phyloP scores from a whole-genome alignment of 352 stramenopile genomes.

The Nothophytophthora sp. region DNA sequence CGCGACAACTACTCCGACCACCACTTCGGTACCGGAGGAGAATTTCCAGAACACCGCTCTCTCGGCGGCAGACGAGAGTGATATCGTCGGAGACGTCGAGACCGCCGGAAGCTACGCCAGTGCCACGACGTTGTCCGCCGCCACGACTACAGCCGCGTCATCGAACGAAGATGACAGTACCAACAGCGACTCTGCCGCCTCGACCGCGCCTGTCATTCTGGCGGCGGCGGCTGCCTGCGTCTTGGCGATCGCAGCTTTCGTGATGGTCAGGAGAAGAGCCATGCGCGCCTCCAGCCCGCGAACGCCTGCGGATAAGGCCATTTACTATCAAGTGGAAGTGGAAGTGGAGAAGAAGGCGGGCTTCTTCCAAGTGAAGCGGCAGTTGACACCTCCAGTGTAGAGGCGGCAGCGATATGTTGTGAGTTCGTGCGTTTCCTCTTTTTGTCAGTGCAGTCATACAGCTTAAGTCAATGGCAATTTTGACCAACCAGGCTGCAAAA shows the following conservation, averaged over 20 bases:
- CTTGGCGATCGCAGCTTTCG: constrained; percentile 10
- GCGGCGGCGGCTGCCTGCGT: constrained; percentile 14
- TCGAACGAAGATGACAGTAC: constrained; percentile 7
- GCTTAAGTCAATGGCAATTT: too few species aligned
- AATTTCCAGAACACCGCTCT: constrained; percentile 22
- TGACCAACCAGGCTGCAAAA: too few species aligned
- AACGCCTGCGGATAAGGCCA: constrained; percentile 16
- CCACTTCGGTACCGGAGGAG: background rate
- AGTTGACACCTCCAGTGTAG: constrained; percentile 8
- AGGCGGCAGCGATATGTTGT: too few species aligned
- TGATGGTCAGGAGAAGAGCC: constrained; percentile 8
- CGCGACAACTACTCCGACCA: too few species aligned
- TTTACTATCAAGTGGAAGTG: constrained; percentile 21
- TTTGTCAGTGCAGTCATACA: too few species aligned
- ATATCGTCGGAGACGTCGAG: constrained; percentile 11
- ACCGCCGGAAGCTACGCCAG: constrained; percentile 9
- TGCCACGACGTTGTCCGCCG: constrained; percentile 2
- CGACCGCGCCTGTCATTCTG: constrained; percentile 4
- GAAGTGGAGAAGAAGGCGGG: constrained; percentile 5
- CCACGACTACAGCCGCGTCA: background rate
- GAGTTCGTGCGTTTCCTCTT: too few species aligned
- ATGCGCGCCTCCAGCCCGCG: constrained; percentile 5
- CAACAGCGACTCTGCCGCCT: background rate
- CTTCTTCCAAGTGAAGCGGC: constrained; percentile 14
- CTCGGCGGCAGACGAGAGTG: constrained; percentile 5